These are phyloP conservation scores for Corynascus novoguineensis DNA, from an alignment of 495 filamentous ascomycete species.

Conservation along the genomic window DNA sequence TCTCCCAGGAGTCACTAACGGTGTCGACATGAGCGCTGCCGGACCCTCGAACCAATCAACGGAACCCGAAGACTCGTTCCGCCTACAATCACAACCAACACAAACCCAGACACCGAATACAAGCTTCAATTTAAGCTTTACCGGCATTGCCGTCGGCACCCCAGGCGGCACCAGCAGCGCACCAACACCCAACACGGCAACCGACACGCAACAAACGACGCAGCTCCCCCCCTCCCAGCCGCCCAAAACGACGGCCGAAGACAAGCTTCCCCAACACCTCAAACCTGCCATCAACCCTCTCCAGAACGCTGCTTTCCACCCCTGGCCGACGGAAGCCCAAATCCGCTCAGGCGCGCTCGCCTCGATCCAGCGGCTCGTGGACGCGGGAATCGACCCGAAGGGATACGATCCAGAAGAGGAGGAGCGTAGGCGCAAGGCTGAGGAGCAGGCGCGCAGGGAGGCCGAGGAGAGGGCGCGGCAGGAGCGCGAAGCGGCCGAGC, in stretches of 20 bases:
- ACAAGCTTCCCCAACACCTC: conserved; percentile 36
- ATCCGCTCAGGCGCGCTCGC: conserved; percentile 60
- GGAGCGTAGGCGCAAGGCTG: conserved; percentile 38
- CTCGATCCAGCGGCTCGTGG: conserved; percentile 50
- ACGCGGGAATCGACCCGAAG: conserved; percentile 52
- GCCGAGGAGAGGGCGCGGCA: conserved; percentile 35
- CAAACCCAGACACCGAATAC: conserved; percentile 16
- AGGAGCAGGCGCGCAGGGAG: conserved; percentile 30
- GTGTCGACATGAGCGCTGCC: conserved; percentile 20
- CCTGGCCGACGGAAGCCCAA: conserved; percentile 62
- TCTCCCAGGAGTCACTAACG: conserved; percentile 50
- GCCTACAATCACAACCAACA: neutral
- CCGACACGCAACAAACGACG: neutral
- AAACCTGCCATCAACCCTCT: conserved; percentile 48
- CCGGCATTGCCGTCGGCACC: conserved; percentile 7
- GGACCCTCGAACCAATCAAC: conserved; percentile 6
- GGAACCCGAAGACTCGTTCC: conserved; percentile 11
- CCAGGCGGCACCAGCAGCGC: conserved; percentile 1
- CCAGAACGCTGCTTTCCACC: conserved; percentile 49
- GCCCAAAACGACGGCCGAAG: conserved; percentile 13
- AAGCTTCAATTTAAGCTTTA: conserved; percentile 21
- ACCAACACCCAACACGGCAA: neutral
- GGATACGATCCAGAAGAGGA: conserved; percentile 51
- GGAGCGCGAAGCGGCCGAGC: conserved; percentile 38
- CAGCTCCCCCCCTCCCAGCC: conserved; percentile 1